A percentile compares a stretch with the other conserved stretches of the same genome.
Conservation (phyloP, 108 stramenopile genomes). For the Cyclotella atomus region DNA sequence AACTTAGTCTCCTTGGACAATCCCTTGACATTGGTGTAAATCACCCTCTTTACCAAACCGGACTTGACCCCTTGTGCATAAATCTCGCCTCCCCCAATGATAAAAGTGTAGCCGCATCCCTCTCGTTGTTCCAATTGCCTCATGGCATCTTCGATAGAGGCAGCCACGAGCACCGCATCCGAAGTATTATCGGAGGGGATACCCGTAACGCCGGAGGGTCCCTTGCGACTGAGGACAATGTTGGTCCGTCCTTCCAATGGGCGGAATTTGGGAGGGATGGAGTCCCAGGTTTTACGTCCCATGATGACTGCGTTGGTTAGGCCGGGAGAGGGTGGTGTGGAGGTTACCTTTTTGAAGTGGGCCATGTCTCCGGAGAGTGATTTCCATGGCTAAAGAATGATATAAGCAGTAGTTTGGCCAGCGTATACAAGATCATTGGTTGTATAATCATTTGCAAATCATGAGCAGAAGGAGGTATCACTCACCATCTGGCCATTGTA, state of each 20-base stretch:
- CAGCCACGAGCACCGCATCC: constrained; percentile 74
- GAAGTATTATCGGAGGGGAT: neutral
- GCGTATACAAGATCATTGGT: neutral
- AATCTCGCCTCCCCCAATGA: constrained; percentile 94
- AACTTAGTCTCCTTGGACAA: constrained; percentile 62
- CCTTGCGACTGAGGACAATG: constrained; percentile 87
- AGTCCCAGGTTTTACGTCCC: constrained; percentile 99
- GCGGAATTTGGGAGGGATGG: constrained; percentile 93
- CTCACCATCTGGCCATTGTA: constrained; percentile 72
- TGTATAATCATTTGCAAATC: too few relatives aligned
- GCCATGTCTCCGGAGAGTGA: constrained; percentile 81
- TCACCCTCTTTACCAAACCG: constrained; percentile 66
- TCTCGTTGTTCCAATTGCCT: constrained; percentile 51
- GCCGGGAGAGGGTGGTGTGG: constrained; percentile 48
- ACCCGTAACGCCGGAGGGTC: constrained; percentile 20
- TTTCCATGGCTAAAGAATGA: constrained; percentile 65
- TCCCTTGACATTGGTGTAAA: constrained; percentile 73
- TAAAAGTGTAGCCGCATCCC: constrained; percentile 79
- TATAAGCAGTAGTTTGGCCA: neutral
- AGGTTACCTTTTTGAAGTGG: constrained; percentile 83
- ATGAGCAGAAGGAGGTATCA: neutral
- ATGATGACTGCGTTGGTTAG: constrained; percentile 95
- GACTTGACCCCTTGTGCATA: constrained; percentile 85
- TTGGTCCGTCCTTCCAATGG: constrained; percentile 92
- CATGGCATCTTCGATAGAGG: constrained; percentile 83